Conservation (phyloP, 306 rosid genomes). For the Ziziphus jujuba region DNA sequence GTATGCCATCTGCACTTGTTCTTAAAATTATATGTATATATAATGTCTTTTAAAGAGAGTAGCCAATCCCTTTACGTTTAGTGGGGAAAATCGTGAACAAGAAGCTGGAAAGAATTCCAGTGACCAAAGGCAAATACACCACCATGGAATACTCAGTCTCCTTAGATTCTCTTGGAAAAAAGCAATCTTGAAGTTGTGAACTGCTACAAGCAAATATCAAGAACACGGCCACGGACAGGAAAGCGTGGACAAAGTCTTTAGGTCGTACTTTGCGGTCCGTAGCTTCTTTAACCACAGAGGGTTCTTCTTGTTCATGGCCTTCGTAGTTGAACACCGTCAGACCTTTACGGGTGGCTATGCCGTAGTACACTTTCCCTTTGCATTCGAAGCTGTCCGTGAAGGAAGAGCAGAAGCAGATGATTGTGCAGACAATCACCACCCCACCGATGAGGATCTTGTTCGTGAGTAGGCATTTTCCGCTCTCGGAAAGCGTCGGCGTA, state of each 20-base stretch:
- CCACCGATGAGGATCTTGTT: background rate
- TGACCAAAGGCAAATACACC: conserved; percentile 31
- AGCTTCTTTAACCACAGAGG: background rate
- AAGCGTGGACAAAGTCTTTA: conserved; percentile 33
- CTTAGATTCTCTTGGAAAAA: conserved; percentile 9
- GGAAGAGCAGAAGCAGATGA: conserved; percentile 13
- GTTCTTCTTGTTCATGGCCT: background rate
- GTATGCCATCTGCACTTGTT: no score
- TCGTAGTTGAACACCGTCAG: conserved; percentile 10
- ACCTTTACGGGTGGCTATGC: conserved; percentile 24
- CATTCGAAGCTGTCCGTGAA: conserved; percentile 14
- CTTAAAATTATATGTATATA: no score
- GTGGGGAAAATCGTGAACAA: conserved; percentile 34
- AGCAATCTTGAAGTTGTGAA: conserved; percentile 36
- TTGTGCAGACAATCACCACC: background rate
- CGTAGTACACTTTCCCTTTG: background rate
- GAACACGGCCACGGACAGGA: conserved; percentile 36
- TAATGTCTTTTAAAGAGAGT: no score
- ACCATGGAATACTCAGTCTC: background rate
- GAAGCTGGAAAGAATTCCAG: conserved; percentile 28
- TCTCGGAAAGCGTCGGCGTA: conserved; percentile 6
- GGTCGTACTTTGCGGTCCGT: conserved; percentile 1
- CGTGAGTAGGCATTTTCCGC: background rate
- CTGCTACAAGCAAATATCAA: conserved; percentile 35
- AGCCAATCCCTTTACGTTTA: conserved; percentile 41